Percentiles rank a stretch among this genome's conserved stretches.
Evolutionary conservation across 2,329 filamentous ascomycete genomes (phyloP).

Genomic region (Penicillium nordicum): DNA sequence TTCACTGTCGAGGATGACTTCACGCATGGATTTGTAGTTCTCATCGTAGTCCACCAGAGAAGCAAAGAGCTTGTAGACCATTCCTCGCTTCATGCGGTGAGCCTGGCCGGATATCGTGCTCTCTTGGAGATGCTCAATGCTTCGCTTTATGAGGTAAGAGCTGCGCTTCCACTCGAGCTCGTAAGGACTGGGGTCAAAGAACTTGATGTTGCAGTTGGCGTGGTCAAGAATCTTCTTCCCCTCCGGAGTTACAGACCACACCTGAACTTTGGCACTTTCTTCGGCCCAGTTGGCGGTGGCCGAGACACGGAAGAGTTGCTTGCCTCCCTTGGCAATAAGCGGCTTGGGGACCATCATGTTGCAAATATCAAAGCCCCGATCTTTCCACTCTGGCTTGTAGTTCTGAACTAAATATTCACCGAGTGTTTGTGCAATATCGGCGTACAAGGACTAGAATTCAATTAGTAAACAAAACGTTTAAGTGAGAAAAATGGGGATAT

Average conservation of each 20-base stretch:
- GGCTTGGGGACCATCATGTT: slow-evolving; percentile 45
- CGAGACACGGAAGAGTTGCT: slow-evolving; percentile 37
- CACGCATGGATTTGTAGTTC: slow-evolving; percentile 57
- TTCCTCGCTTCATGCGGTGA: slow-evolving; percentile 68
- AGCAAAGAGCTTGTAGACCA: slow-evolving; percentile 73
- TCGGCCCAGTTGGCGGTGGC: slow-evolving; percentile 37
- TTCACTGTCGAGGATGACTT: slow-evolving; percentile 56
- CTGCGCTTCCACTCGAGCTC: slow-evolving; percentile 52
- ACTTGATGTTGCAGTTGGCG: slow-evolving; percentile 34
- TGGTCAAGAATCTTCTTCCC: slow-evolving; percentile 40
- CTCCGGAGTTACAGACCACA: slow-evolving; percentile 37
- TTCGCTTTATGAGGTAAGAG: slow-evolving; percentile 65
- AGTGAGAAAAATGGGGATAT: slow-evolving; percentile 4
- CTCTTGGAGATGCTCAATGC: slow-evolving; percentile 56
- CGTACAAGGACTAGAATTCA: slow-evolving; percentile 32
- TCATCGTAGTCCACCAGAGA: slow-evolving; percentile 56
- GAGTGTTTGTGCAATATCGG: slow-evolving; percentile 38
- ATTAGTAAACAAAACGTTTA: neutral
- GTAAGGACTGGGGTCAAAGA: slow-evolving; percentile 28
- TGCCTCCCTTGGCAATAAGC: slow-evolving; percentile 53
- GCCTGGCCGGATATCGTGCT: slow-evolving; percentile 64
- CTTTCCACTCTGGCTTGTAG: slow-evolving; percentile 33
- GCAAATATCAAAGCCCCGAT: slow-evolving; percentile 33
- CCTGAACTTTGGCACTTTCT: slow-evolving; percentile 30
- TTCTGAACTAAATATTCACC: slow-evolving; percentile 34